phyloP scores from a whole-genome alignment of 2,329 filamentous ascomycete genomes.

The Neobulgaria alba region DNA sequence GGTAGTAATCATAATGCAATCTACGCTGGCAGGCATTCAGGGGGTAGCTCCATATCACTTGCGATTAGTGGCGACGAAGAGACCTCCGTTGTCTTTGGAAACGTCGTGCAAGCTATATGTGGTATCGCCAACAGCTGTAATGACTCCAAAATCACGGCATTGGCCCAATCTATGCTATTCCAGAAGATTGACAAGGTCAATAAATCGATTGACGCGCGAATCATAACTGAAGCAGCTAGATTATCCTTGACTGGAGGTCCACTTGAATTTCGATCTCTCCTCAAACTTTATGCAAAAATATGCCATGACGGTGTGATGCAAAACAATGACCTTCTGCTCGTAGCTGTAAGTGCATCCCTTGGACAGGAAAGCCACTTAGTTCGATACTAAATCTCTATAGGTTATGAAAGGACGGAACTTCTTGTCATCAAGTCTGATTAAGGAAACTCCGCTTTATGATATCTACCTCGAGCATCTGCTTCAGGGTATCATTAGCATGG shows the following conservation, averaged over 20 bases:
- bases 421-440: conserved; percentile 61
- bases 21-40: conserved; percentile 48
- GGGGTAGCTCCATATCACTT: conserved; percentile 73
- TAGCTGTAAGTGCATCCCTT: conserved; percentile 56
- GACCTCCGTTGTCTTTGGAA: conserved; percentile 65
- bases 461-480: conserved; percentile 79
- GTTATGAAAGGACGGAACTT: conserved; percentile 71
- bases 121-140: conserved; percentile 74
- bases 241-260: conserved; percentile 70
- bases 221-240: conserved; percentile 73
- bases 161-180: conserved; percentile 92
- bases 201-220: conserved; percentile 69
- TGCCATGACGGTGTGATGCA: conserved; percentile 65
- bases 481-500: conserved; percentile 81
- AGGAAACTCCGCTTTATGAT: conserved; percentile 66
- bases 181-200: conserved; percentile 89
- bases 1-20: conserved; percentile 37
- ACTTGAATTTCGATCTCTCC: conserved; percentile 73
- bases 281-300: conserved; percentile 74
- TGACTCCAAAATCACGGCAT: conserved; percentile 85
- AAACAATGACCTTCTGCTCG: conserved; percentile 56
- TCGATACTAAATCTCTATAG: conserved; percentile 29
- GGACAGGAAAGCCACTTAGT: background rate
- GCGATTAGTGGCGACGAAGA: conserved; percentile 70
- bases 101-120: conserved; percentile 92